phyloP scores from a whole-genome alignment of 345 rosid genomes.

The Arabidopsis suecica region DNA sequence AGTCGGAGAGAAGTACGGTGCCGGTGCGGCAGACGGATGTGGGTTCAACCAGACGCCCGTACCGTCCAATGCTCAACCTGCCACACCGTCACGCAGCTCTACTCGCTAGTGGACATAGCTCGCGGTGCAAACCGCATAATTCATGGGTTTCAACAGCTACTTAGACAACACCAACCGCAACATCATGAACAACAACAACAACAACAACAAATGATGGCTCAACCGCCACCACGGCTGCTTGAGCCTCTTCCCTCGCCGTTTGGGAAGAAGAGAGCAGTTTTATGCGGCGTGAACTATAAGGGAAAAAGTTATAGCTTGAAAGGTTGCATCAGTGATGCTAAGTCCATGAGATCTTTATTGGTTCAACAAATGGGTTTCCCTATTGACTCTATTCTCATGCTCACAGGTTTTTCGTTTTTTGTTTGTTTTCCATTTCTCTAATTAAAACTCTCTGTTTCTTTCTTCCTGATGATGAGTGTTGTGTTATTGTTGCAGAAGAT shows the following conservation, averaged over 20 bases:
- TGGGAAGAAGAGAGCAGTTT: constrained; percentile 68
- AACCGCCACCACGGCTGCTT: constrained; percentile 23
- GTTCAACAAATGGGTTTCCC: constrained; percentile 60
- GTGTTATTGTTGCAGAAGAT: constrained; percentile 59
- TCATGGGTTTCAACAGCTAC: constrained; percentile 42
- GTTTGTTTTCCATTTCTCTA: background rate
- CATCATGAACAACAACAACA: constrained; percentile 5
- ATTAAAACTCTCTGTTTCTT: background rate
- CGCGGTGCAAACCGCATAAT: constrained; percentile 37
- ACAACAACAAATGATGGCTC: constrained; percentile 32
- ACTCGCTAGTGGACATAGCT: constrained; percentile 34
- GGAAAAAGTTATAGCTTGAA: constrained; percentile 55
- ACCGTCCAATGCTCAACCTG: constrained; percentile 54
- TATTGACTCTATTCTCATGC: constrained; percentile 51
- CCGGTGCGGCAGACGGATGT: constrained; percentile 56
- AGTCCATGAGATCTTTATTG: constrained; percentile 61
- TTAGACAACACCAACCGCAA: constrained; percentile 30
- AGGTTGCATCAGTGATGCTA: constrained; percentile 69
- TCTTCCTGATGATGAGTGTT: constrained; percentile 11
- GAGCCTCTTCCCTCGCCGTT: constrained; percentile 45
- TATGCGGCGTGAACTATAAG: constrained; percentile 61
- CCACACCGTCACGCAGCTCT: constrained; percentile 49
- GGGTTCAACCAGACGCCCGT: constrained; percentile 50
- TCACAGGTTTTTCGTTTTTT: constrained; percentile 41
- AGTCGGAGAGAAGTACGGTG: constrained; percentile 55